phyloP scores from a whole-genome alignment of 1,284 basidiomycete genomes.

The Filobasidium uniguttulatum region DNA sequence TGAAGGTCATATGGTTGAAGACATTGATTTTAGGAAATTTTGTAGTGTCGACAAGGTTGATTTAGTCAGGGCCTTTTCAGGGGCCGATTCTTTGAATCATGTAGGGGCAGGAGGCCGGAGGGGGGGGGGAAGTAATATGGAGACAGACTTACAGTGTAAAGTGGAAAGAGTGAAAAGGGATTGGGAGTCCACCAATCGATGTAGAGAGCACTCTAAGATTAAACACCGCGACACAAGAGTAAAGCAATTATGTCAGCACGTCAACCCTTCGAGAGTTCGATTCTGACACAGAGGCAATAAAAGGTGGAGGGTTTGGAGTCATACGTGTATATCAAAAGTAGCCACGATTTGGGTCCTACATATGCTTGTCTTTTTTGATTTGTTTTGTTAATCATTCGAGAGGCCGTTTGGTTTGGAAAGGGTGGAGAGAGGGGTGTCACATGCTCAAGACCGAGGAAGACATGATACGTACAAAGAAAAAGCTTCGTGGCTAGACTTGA shows the following conservation, averaged over 20 bases:
- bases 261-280: too few relatives aligned
- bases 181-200: neutral
- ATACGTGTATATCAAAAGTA: conserved; percentile 13
- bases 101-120: neutral
- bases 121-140: neutral
- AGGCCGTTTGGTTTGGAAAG: neutral
- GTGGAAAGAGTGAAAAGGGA: neutral
- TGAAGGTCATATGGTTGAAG: conserved; percentile 14
- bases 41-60: conserved; percentile 7
- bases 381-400: conserved; percentile 5
- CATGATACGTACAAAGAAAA: neutral
- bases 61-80: conserved; percentile 5
- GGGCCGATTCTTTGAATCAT: conserved; percentile 11
- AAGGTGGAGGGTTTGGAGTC: conserved; percentile 1
- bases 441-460: neutral
- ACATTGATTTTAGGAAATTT: conserved; percentile 12
- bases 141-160: neutral
- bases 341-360: conserved; percentile 13
- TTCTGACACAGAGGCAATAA: too few relatives aligned
- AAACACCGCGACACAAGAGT: too few relatives aligned
- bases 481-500: neutral
- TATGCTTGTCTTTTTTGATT: conserved; percentile 17
- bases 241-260: too few relatives aligned
- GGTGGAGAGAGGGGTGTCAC: neutral
- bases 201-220: neutral